Percentiles rank a stretch among this genome's conserved stretches.
These are phyloP conservation scores for Lactarius pseudohatsudake DNA, from an alignment of 768 basidiomycete genomes.

Conservation along the genomic window DNA sequence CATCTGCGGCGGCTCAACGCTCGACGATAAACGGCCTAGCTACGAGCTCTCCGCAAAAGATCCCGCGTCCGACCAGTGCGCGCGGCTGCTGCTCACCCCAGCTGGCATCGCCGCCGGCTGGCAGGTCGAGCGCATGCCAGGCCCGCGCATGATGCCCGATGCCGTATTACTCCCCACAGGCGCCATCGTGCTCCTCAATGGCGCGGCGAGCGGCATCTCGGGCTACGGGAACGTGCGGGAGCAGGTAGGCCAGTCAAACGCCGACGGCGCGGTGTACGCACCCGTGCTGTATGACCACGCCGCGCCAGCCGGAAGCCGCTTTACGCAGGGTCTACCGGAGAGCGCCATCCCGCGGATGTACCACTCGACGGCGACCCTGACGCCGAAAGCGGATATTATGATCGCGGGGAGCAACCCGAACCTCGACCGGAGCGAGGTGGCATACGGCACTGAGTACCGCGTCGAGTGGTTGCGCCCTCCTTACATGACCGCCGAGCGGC, in stretches of 20 bases:
- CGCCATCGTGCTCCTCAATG: slow-evolving; percentile 71
- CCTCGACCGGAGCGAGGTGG: slow-evolving; percentile 67
- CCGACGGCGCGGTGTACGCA: slow-evolving; percentile 65
- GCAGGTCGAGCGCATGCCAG: slow-evolving; percentile 73
- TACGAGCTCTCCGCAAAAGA: slow-evolving; percentile 71
- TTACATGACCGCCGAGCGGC: slow-evolving; percentile 68
- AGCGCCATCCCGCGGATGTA: slow-evolving; percentile 75
- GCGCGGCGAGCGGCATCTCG: slow-evolving; percentile 68
- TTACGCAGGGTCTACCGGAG: slow-evolving; percentile 56
- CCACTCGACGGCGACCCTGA: slow-evolving; percentile 80
- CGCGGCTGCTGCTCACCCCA: slow-evolving; percentile 62
- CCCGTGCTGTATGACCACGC: slow-evolving; percentile 70
- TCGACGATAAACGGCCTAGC: slow-evolving; percentile 58
- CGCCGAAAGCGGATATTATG: slow-evolving; percentile 69
- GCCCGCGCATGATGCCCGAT: slow-evolving; percentile 74
- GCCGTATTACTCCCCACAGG: slow-evolving; percentile 81
- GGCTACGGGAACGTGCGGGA: slow-evolving; percentile 73
- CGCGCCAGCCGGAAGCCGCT: slow-evolving; percentile 55
- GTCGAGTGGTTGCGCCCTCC: slow-evolving; percentile 85
- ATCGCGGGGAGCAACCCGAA: slow-evolving; percentile 86
- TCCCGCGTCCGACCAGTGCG: slow-evolving; percentile 71
- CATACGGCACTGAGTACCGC: slow-evolving; percentile 84
- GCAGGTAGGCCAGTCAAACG: slow-evolving; percentile 76
- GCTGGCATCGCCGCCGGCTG: slow-evolving; percentile 67
- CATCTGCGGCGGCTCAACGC: slow-evolving; percentile 72